Evolutionary conservation across 805 yeast species (phyloP).

Genomic region (Jamesozyma jinghongensis): DNA sequence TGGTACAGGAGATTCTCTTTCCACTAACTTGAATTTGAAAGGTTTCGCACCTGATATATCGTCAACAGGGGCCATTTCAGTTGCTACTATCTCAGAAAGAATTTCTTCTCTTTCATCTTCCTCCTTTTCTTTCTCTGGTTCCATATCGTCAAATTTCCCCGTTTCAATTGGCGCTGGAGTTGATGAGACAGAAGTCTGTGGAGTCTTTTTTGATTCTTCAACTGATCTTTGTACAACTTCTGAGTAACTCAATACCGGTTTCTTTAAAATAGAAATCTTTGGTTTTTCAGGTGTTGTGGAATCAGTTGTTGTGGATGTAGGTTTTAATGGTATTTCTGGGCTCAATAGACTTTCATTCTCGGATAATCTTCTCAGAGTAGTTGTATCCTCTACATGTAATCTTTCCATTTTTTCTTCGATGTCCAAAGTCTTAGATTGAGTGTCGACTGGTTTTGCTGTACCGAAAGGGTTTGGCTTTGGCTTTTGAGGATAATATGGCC

Average conservation of each 20-base stretch:
- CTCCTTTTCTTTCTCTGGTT: background rate
- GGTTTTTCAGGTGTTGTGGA: conserved; percentile 4
- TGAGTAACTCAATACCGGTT: conserved; percentile 20
- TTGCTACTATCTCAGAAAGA: conserved; percentile 50
- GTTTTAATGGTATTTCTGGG: background rate
- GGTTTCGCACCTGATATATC: background rate
- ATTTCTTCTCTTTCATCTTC: conserved; percentile 33
- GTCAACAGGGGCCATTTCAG: background rate
- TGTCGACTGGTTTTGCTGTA: conserved; percentile 77
- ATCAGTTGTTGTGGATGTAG: background rate
- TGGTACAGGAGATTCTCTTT: conserved; percentile 2
- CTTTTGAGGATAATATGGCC: conserved; percentile 20
- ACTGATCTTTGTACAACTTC: conserved; percentile 21
- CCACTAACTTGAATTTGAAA: conserved; percentile 14
- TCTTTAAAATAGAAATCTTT: conserved; percentile 16
- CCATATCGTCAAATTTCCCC: background rate
- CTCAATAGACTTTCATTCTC: conserved; percentile 1
- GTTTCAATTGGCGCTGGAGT: background rate
- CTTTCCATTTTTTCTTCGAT: conserved; percentile 42
- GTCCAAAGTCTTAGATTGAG: conserved; percentile 53
- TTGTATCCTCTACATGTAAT: conserved; percentile 40
- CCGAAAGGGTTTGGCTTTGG: conserved; percentile 68
- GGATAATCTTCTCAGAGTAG: conserved; percentile 22
- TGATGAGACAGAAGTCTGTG: background rate
- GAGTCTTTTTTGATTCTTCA: conserved; percentile 15